Conservation (phyloP, 768 basidiomycete genomes). For the Agaricus bisporus region DNA sequence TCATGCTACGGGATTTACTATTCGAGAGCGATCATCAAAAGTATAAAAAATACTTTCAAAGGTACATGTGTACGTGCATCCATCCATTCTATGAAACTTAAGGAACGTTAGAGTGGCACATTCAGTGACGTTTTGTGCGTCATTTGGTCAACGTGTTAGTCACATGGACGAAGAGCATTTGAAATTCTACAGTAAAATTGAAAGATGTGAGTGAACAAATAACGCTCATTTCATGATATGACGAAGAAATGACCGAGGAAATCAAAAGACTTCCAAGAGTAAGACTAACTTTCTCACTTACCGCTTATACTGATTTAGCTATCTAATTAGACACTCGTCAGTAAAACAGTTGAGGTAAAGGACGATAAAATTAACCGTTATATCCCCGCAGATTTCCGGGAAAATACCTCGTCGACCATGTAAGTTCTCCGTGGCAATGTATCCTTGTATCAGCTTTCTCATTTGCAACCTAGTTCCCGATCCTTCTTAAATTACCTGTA, state of each 20-base stretch:
- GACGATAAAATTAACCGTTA: background rate
- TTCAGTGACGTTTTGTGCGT: constrained; percentile 18
- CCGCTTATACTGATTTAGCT: background rate
- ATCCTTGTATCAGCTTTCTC: background rate
- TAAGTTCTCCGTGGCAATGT: background rate
- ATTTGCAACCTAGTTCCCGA: constrained; percentile 5
- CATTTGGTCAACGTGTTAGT: constrained; percentile 18
- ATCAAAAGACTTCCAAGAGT: background rate
- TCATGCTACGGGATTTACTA: constrained; percentile 18
- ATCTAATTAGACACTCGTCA: constrained; percentile 1
- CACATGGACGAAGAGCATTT: constrained; percentile 17
- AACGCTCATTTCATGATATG: background rate
- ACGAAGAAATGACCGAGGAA: background rate
- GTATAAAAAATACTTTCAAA: constrained; percentile 13
- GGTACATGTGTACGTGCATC: constrained; percentile 10
- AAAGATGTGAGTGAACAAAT: background rate
- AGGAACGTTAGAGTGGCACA: constrained; percentile 14
- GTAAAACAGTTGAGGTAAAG: background rate
- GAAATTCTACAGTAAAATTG: constrained; percentile 14
- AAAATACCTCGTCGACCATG: constrained; percentile 3
- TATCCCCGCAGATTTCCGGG: constrained; percentile 7
- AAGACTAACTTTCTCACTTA: background rate
- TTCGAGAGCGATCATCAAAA: constrained; percentile 2
- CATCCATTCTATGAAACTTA: background rate
- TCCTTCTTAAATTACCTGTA: constrained; percentile 11